Conservation (phyloP, 2,329 filamentous ascomycete species). For the Scleromitrula shiraiana region DNA sequence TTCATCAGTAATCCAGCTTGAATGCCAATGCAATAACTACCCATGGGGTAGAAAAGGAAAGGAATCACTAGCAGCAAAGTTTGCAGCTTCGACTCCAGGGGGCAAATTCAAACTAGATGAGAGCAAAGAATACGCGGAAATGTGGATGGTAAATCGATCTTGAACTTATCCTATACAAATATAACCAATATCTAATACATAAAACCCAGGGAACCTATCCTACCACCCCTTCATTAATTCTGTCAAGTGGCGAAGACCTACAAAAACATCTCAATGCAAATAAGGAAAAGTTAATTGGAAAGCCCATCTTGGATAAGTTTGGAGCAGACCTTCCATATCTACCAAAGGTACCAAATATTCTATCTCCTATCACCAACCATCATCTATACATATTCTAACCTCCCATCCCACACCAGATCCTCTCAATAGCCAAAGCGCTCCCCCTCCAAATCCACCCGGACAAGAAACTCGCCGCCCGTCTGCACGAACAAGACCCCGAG, state of each 20-base stretch:
- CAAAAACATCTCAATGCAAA: conserved; percentile 55
- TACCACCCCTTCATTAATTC: conserved; percentile 55
- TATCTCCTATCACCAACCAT: background rate
- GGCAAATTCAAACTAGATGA: conserved; percentile 57
- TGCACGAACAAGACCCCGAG: conserved; percentile 56
- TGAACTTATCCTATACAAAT: background rate
- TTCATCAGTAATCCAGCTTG: conserved; percentile 42
- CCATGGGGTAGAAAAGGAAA: conserved; percentile 61
- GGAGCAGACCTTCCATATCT: conserved; percentile 62
- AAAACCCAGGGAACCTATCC: conserved; percentile 71
- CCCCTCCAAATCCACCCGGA: conserved; percentile 70
- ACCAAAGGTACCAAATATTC: conserved; percentile 58
- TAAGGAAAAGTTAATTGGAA: conserved; percentile 55
- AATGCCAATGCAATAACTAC: conserved; percentile 43
- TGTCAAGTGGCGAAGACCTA: conserved; percentile 55
- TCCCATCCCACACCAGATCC: conserved; percentile 39
- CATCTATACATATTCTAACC: background rate
- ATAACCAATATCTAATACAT: background rate
- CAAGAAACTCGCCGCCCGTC: conserved; percentile 54
- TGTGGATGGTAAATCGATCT: conserved; percentile 3
- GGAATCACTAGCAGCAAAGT: conserved; percentile 55
- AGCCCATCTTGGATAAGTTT: conserved; percentile 51
- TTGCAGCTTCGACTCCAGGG: conserved; percentile 58
- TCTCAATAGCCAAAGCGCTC: conserved; percentile 68
- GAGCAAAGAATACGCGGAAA: conserved; percentile 52